phyloP scores from a whole-genome alignment of 345 rosid genomes.

The Iberis pinnata region DNA sequence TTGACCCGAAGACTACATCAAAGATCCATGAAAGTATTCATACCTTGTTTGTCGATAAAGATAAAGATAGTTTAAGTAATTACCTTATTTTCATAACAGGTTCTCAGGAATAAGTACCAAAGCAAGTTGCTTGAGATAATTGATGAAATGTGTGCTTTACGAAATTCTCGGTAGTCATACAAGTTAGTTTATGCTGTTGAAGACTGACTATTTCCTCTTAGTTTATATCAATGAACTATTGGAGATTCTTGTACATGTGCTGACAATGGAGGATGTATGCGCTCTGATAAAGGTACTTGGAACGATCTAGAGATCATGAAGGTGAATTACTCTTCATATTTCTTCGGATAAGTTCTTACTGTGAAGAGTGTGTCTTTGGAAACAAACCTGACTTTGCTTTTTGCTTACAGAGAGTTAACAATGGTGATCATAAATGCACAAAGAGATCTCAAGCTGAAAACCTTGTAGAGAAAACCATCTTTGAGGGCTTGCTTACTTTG shows the following conservation, averaged over 20 bases:
- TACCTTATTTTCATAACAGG: not conserved
- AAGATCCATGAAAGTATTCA: constrained; percentile 64
- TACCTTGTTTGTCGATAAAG: not conserved
- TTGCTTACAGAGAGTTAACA: constrained; percentile 51
- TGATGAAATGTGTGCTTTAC: not conserved
- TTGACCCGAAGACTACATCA: constrained; percentile 86
- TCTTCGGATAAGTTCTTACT: constrained; percentile 1
- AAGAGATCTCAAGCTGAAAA: constrained; percentile 25
- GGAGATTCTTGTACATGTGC: constrained; percentile 81
- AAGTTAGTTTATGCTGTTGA: not conserved
- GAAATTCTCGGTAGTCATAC: not conserved
- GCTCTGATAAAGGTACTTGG: constrained; percentile 88
- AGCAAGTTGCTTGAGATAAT: not conserved
- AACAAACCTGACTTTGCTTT: not conserved
- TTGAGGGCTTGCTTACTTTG: constrained; percentile 36
- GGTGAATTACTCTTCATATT: not conserved
- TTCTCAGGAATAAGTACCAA: not conserved
- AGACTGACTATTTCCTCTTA: not conserved
- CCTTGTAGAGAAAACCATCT: constrained; percentile 37
- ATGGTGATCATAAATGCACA: constrained; percentile 57
- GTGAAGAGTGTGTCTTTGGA: too few species aligned
- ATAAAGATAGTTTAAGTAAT: not conserved
- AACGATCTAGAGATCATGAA: constrained; percentile 30
- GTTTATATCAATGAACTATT: constrained; percentile 5
- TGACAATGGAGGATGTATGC: constrained; percentile 74